These are phyloP conservation scores for Ettlia oleoabundans DNA, from an alignment of 139 green algal genomes.

Conservation along the genomic window DNA sequence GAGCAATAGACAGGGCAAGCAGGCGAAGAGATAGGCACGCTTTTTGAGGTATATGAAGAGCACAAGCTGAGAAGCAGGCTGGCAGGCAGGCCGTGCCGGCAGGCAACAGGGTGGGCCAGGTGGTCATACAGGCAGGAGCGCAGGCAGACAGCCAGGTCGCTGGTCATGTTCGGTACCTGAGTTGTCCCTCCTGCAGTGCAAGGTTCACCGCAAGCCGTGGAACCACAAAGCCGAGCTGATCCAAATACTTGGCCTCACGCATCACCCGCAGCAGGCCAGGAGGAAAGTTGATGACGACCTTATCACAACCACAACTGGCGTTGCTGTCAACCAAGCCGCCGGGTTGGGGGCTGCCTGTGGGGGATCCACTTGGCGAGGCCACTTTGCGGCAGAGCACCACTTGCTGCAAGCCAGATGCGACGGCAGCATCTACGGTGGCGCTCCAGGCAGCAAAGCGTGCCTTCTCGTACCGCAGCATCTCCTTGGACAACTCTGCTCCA, in stretches of 20 bases:
- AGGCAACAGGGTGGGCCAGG: too few species aligned
- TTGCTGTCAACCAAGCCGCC: background rate
- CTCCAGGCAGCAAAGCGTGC: conserved; percentile 76
- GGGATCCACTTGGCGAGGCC: background rate
- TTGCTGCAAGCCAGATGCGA: conserved; percentile 79
- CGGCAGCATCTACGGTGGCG: conserved; percentile 66
- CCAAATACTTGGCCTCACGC: conserved; percentile 85
- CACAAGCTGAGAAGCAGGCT: too few species aligned
- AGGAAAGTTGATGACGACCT: conserved; percentile 83
- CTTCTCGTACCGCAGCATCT: conserved; percentile 91
- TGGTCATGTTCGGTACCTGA: conserved; percentile 51
- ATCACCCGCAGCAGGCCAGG: conserved; percentile 76
- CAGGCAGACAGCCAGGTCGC: conserved; percentile 29
- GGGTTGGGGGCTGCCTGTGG: background rate
- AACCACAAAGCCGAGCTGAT: conserved; percentile 88
- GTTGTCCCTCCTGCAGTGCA: conserved; percentile 83
- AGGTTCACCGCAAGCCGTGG: conserved; percentile 85
- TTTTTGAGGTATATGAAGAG: too few species aligned
- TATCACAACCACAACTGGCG: too few species aligned
- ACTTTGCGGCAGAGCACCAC: conserved; percentile 56
- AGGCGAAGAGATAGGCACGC: background rate
- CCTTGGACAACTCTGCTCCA: conserved; percentile 60
- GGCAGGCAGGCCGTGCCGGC: too few species aligned
- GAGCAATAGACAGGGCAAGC: background rate
- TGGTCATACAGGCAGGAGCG: too few species aligned